These are phyloP conservation scores for Golubevia pallescens DNA, from an alignment of 1,284 basidiomycete species.

Conservation along the genomic window DNA sequence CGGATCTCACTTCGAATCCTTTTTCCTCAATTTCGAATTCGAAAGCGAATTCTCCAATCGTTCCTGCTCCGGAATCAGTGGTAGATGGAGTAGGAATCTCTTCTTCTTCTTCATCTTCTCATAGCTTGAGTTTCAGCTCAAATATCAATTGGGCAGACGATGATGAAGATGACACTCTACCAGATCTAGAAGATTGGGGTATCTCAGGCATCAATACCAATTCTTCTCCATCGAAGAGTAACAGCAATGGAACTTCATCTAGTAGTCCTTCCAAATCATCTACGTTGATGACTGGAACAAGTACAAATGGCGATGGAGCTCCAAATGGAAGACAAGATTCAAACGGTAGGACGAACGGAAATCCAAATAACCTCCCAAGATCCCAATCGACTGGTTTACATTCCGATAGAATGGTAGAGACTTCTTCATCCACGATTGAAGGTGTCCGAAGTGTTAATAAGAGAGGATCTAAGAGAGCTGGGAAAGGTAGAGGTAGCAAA, in stretches of 20 bases:
- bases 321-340: neutral
- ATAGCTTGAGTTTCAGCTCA: too few relatives aligned
- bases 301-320: neutral
- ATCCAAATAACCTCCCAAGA: neutral
- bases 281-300: too few relatives aligned
- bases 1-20: too few relatives aligned
- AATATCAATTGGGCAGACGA: slow-evolving; percentile 46
- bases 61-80: neutral
- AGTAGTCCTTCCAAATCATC: slow-evolving; percentile 13
- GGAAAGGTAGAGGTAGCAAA: too few relatives aligned
- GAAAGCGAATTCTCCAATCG: slow-evolving; percentile 2
- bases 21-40: neutral
- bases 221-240: too few relatives aligned
- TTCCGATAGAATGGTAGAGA: too few relatives aligned
- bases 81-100: too few relatives aligned
- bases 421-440: neutral
- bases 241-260: too few relatives aligned
- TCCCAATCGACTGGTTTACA: too few relatives aligned
- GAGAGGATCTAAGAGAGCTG: slow-evolving; percentile 1
- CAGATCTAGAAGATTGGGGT: slow-evolving; percentile 43
- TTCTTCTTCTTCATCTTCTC: neutral
- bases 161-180: slow-evolving; percentile 41
- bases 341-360: neutral
- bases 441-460: neutral
- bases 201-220: slow-evolving; percentile 15